Base-by-base conservation (phyloP, 371 early-diverging fungal genomes). In the Encephalitozoon romaleae region DNA sequence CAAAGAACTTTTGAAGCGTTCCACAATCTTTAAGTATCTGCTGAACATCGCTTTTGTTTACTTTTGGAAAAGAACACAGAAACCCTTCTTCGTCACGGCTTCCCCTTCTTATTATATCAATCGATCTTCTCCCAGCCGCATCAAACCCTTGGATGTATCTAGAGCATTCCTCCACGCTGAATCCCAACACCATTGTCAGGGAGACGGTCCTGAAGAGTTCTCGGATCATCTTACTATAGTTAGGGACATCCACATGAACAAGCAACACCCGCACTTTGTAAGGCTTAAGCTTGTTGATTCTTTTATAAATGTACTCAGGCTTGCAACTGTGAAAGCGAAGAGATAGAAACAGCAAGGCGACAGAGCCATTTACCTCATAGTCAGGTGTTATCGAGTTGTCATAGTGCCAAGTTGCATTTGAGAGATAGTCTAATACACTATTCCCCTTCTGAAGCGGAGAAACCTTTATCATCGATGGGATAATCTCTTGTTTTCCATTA, bases 271-370 rank as follows among this genome's bases (percentile, higher is more conserved):
- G 75, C 34, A 78, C 38, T 49, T 67, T 79, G n/a, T 72, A 74
- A 18, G 74, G 51, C 69, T 76, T 78, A 11, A 75, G n/a, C 53
- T 74, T 75, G 12, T 64, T 68, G 21, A 83, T 52, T 49, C 78
- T 68, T 38, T 75, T 81, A 9, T 67, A 70, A 32, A 83, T 83
- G 54, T 83, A 83, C 52, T 83, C 83, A n/a, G 83, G 83, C 39
- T 81, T 80, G 18, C 38, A 25, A 21, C 39, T 26, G 68, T 83
- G 81, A 70, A 80, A 83, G 52, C 70, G 55, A 28, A 80, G 26
- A 69, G 79, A 78, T 11, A 83, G 72, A 70, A 83, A 83, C 69
- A 83, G 52, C 23, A 81, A 74, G 38, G 67, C 49, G 6, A 45
- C 67, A 23, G 52, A 66, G 28, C 55, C 28, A 51, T 81, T 77